Evolutionary conservation across 139 green algal genomes (phyloP), one percentile per base, ranked within the genome.

Genomic region (Chlorella sp.): DNA sequence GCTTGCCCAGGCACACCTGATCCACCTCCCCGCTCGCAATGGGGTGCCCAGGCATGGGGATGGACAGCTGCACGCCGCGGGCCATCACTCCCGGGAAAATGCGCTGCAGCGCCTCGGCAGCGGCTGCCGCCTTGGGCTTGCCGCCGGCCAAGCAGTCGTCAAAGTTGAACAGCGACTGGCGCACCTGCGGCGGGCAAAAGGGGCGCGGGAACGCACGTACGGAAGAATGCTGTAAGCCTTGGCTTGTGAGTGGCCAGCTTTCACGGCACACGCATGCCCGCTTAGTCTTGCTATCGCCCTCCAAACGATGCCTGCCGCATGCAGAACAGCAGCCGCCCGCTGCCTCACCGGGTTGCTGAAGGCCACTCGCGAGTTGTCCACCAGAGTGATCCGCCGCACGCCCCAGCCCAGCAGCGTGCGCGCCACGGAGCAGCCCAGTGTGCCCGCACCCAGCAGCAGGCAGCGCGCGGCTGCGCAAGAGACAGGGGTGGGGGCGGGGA

Each of bases 31-130:
- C 69, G 26, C 78, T 78, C 0, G 68, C 51, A 6, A 95, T 84
- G 26, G 92, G 88, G 87, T 99, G 96, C 20, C 97, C 97, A 2
- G 97, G 97, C 97, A 99, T 98, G 36, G 96, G 95, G 11, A 98
- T 95, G 60, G 34, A 72, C 47, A 98, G 83, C 63, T 83, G 64
- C 38, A 95, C 60, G 3, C 94, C 94, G 17, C 38, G 2, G 0
- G 92, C 85, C 21, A 89, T 15, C 1, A 92, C 92, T 6, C 86
- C 88, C 1, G 96, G 96, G 71, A 95, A 95, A 51, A 98, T 93
- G 44, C 56, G 63, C 17, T n/a, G 38, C 21, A 99, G 85, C 39
- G 91, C 89, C 15, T 93, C 92, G 15, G 97, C 96, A 12, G 97
- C 97, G 3, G 95, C 95, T 64, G 90, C 75, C 9, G 97, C 97